Percentiles rank a stretch among this genome's conserved stretches.
phyloP scores from a whole-genome alignment of 78 protist genomes.

The Dictyostelium firmibasis region DNA sequence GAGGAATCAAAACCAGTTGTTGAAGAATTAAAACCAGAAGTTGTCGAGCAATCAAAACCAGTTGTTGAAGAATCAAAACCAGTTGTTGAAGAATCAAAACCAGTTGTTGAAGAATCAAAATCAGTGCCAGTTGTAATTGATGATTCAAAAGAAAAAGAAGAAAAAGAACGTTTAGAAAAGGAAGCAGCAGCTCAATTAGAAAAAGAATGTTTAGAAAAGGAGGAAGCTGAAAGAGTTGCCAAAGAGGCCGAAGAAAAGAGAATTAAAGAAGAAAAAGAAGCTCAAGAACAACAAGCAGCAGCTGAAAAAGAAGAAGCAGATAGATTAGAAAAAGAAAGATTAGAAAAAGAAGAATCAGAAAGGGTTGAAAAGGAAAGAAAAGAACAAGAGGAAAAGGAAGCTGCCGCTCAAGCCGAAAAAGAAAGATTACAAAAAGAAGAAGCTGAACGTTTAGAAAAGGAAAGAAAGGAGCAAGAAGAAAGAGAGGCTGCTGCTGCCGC shows the following conservation, averaged over 20 bases:
- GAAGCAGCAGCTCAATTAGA: background rate
- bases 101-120: slow-evolving; percentile 25
- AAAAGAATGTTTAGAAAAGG: background rate
- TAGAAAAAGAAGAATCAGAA: no score
- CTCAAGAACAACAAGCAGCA: background rate
- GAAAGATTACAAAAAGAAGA: background rate
- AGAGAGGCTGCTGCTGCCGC: background rate
- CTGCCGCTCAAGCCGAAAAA: background rate
- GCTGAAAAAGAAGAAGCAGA: no score
- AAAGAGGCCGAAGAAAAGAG: background rate
- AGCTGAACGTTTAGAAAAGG: no score
- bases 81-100: background rate
- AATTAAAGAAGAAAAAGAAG: background rate
- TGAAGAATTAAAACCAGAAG: slow-evolving; percentile 22
- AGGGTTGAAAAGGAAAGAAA: no score
- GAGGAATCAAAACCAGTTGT: background rate
- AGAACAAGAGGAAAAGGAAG: background rate
- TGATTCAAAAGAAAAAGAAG: background rate
- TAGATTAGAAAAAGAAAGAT: no score
- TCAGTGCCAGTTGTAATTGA: slow-evolving; percentile 17
- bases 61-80: slow-evolving; percentile 22
- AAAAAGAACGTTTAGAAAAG: background rate
- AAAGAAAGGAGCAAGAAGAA: no score
- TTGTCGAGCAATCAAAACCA: slow-evolving; percentile 3
- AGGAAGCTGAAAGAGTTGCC: background rate